Evolutionary conservation across 768 basidiomycete genomes (phyloP).

Genomic region (Tricholoma terreum): DNA sequence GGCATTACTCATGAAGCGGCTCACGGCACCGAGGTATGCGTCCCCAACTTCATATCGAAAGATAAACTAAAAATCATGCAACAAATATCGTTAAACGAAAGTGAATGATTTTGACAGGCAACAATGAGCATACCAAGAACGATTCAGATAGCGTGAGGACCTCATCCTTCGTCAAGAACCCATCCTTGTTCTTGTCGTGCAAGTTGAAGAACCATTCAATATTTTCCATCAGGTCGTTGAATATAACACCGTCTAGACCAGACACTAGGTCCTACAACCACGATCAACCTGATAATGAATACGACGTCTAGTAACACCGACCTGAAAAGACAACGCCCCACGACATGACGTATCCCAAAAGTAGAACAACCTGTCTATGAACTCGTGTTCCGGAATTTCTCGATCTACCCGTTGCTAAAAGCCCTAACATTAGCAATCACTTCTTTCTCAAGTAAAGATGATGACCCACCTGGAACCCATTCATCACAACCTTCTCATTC

Average conservation of each 20-base stretch:
- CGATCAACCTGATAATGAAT: background rate
- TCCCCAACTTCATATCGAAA: slow-evolving; percentile 97
- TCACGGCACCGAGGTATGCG: slow-evolving; percentile 93
- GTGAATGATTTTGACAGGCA: background rate
- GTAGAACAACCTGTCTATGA: slow-evolving; percentile 90
- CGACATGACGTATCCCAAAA: slow-evolving; percentile 86
- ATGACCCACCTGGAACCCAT: slow-evolving; percentile 76
- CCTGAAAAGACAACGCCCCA: slow-evolving; percentile 90
- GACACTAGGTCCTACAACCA: slow-evolving; percentile 73
- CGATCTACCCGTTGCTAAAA: slow-evolving; percentile 83
- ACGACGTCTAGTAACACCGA: slow-evolving; percentile 23
- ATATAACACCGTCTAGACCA: slow-evolving; percentile 89
- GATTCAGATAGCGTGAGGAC: slow-evolving; percentile 94
- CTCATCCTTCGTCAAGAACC: slow-evolving; percentile 93
- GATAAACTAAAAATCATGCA: slow-evolving; percentile 73
- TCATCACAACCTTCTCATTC: slow-evolving; percentile 87
- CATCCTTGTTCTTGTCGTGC: slow-evolving; percentile 96
- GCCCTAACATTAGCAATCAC: background rate
- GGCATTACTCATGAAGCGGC: slow-evolving; percentile 96
- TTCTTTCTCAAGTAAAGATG: background rate
- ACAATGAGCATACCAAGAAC: slow-evolving; percentile 62
- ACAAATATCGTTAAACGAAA: background rate
- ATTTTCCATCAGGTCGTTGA: slow-evolving; percentile 96
- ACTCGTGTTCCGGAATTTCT: slow-evolving; percentile 91
- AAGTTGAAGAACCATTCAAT: slow-evolving; percentile 99